Base-by-base conservation (phyloP, 495 filamentous ascomycete genomes). In the Tuber microsphaerosporum region DNA sequence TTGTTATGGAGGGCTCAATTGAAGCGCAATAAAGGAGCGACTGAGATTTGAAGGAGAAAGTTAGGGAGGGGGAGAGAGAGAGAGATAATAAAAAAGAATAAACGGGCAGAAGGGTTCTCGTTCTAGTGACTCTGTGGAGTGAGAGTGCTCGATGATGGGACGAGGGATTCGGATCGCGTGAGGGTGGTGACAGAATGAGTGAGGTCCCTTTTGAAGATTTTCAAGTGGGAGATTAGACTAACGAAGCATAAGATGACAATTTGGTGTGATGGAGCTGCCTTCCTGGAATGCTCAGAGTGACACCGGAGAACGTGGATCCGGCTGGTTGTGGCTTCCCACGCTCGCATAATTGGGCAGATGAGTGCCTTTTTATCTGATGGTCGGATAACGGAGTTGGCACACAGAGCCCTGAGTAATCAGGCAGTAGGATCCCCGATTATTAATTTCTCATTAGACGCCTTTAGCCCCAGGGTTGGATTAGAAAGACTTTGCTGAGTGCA, bases 111-210 rank as follows among this genome's bases (percentile, higher is more conserved):
- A 34, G 26, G 31, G 56, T 65, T 16, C 14, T 34, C 31, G 56
- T 65, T 34, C 26, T 19, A 65, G 56, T 65, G 56, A 65, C 56
- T 26, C n/a, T 31, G n/a, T 31, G 12, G 56, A 65, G 31, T 65
- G 31, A 34, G 31, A n/a, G 56, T 65, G 56, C 26, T 65, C 56
- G 26, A 16, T 65, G 56, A 65, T 65, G 56, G 26, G 56, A 34
- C 4, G 56, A 31, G 56, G 1, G 6, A 31, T 5, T 65, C 39
- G 71, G 22, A 69, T 79, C 73, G 76, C 77, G 77, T 79, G 77
- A 75, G 76, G 45, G 48, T 72, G 70, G 70, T 45, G 70, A 71
- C 61, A 72, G 72, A 72, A 74, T 73, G 74, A 78, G 31, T 34
- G 56, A 65, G 56, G 56, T 31, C 16, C 56, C 26, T 65, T 65